Evolutionary conservation across 129 eudicot genomes (phyloP).

Genomic region (carrot (Daucus carota)): DH1_v3.0 NC_030387.2:25475501-25476000

Average conservation of each 20-base stretch:
- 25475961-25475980: constrained; percentile 84
- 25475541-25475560: neutral
- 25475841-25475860: neutral
- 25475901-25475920: neutral
- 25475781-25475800: neutral
- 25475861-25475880: neutral
- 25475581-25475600: neutral
- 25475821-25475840: neutral
- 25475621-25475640: neutral
- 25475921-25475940: constrained; percentile 56
- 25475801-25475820: neutral
- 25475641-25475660: neutral
- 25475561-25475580: neutral
- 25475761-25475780: neutral
- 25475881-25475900: neutral
- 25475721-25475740: neutral
- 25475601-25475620: neutral
- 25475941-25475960: constrained; percentile 89
- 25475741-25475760: neutral
- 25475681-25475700: neutral
- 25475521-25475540: neutral
- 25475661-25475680: neutral
- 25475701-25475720: neutral
- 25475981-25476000: constrained; percentile 92
- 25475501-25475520: neutral